These are phyloP conservation scores for Pichia sp. DNA, from an alignment of 1,139 yeast species.

Conservation along the genomic window DNA sequence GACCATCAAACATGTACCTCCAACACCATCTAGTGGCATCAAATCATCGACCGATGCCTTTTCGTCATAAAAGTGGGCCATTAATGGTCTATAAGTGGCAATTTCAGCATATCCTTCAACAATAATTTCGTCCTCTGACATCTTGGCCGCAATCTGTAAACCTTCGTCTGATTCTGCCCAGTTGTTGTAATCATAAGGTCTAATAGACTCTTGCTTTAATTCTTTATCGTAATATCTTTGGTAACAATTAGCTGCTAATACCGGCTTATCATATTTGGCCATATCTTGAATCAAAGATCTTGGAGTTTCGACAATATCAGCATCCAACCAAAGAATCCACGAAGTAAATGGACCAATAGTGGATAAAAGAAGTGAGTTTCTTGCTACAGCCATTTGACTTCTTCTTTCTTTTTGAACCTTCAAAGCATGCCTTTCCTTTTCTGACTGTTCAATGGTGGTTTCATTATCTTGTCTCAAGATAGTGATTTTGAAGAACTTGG, in stretches of 20 bases:
- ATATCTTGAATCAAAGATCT: constrained; percentile 74
- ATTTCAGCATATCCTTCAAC: constrained; percentile 89
- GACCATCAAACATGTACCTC: constrained; percentile 92
- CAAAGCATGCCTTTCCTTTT: constrained; percentile 73
- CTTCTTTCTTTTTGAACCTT: constrained; percentile 86
- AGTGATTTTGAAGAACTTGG: constrained; percentile 70
- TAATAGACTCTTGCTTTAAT: constrained; percentile 46
- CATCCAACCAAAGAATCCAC: constrained; percentile 95
- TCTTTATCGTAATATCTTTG: constrained; percentile 66
- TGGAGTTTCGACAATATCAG: constrained; percentile 89
- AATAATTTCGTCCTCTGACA: constrained; percentile 83
- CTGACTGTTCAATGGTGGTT: constrained; percentile 57
- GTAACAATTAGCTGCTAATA: constrained; percentile 85
- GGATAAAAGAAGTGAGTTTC: constrained; percentile 87
- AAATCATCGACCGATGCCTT: constrained; percentile 51
- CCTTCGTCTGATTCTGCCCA: constrained; percentile 95
- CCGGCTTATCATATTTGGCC: constrained; percentile 79
- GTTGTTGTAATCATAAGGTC: constrained; percentile 93
- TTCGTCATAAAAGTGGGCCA: constrained; percentile 80
- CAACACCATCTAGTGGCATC: constrained; percentile 92
- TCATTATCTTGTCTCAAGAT: constrained; percentile 86
- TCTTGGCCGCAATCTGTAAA: constrained; percentile 54
- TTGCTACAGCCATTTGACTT: constrained; percentile 83
- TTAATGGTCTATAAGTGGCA: constrained; percentile 91
- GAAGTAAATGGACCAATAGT: constrained; percentile 82